Evolutionary conservation across 768 basidiomycete species (phyloP), one percentile per base, ranked within the genome.

Genomic region (Psilocybe cubensis): DNA sequence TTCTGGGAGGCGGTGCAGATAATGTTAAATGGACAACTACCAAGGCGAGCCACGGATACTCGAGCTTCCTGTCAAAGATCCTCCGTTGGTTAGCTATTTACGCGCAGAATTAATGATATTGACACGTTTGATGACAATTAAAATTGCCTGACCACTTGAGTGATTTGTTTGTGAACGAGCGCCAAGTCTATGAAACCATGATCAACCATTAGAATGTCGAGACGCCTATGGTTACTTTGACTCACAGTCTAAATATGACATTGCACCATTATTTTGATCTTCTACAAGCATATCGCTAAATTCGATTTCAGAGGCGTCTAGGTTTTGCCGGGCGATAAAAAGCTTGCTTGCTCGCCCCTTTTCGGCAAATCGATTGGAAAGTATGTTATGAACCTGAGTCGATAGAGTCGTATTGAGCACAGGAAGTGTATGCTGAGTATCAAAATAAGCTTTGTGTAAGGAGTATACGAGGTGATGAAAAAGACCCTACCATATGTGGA

Each of bases 241-340:
- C 87, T 61, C 66, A 96, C 94, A 95, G 69, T 97, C 94, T 4
- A 88, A 73, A 73, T 96, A 97, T 1, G 92, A 88, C 86, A 96
- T 83, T 0, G 88, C 89, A n/a, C 92, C 95, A 65, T 96, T 97
- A 68, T 99, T 99, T 70, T 89, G 85, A 73, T 99, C 97, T 76
- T 99, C 97, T 23, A 97, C 87, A 11, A 99, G 80, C 91, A 97
- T 91, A 74, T 99, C 97, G 61, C 91, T 91, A 66, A 96, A 98
- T 71, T 98, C 97, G 43, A 98, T 84, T 75, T 99, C 96, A 50
- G 85, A 77, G 11, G 85, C 96, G 67, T 99, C 97, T 70, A 95
- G 78, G 68, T 97, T 93, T 70, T 98, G 97, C 8, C 97, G 84
- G 0, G 92, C 92, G 24, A 98, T 80, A 31, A 85, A 74, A 63